A percentile compares a stretch with the other conserved stretches of the same genome.
Evolutionary conservation across 2,329 filamentous ascomycete genomes (phyloP).

Genomic region (Xylaria sp.): DNA sequence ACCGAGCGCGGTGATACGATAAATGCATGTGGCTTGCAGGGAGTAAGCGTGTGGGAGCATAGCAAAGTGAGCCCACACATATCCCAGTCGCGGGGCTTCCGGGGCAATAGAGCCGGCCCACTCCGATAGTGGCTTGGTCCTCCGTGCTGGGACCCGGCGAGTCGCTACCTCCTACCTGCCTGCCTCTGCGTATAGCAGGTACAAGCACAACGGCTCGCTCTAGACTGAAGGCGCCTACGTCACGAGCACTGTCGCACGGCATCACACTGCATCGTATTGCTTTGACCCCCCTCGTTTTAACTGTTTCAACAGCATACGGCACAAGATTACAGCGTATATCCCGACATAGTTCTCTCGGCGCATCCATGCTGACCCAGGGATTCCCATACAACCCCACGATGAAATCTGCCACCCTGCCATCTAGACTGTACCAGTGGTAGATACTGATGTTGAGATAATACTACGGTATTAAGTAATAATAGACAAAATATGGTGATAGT

Average conservation of each 20-base stretch:
- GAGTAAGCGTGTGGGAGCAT: not conserved
- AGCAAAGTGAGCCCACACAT: not conserved
- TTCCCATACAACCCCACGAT: not conserved
- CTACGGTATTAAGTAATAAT: too few species aligned
- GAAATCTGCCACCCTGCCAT: not conserved
- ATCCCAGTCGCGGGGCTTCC: not conserved
- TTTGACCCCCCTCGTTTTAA: too few species aligned
- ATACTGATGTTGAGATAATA: too few species aligned
- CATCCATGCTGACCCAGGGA: not conserved
- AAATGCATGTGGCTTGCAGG: constrained; percentile 16
- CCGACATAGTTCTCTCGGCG: not conserved
- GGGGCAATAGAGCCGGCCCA: too few species aligned
- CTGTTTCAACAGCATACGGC: not conserved
- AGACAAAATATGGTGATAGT: not conserved
- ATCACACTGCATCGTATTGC: constrained; percentile 3
- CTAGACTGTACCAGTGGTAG: not conserved
- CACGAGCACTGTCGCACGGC: constrained; percentile 7
- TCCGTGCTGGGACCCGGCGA: not conserved
- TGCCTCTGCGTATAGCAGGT: not conserved
- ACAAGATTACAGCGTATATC: not conserved
- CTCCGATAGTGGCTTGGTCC: too few species aligned
- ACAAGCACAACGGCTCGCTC: not conserved
- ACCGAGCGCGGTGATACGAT: constrained; percentile 21
- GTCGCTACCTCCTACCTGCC: constrained; percentile 2
- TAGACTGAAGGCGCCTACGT: constrained; percentile 10